Evolutionary conservation across 495 filamentous ascomycete genomes (phyloP).

Genomic region (Hypoxylon subgilvum): DNA sequence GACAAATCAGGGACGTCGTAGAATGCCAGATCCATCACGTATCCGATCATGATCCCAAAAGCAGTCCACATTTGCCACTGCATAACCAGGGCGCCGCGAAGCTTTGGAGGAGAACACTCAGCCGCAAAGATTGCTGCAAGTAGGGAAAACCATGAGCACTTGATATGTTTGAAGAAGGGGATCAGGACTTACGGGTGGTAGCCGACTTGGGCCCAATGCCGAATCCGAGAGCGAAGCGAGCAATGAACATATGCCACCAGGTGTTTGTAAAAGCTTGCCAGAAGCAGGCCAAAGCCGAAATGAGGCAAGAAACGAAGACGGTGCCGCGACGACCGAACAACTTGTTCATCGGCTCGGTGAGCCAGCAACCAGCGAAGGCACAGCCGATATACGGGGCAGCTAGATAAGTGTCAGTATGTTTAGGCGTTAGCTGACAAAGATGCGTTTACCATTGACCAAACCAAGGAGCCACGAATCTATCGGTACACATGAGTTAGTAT

Average conservation of each 20-base stretch:
- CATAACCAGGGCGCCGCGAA: constrained; percentile 71
- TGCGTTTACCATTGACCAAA: constrained; percentile 60
- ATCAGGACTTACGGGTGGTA: constrained; percentile 58
- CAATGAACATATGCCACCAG: constrained; percentile 77
- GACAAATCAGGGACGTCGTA: constrained; percentile 62
- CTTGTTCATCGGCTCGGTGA: constrained; percentile 80
- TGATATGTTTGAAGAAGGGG: neutral
- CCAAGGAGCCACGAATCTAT: constrained; percentile 69
- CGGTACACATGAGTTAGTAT: constrained; percentile 11
- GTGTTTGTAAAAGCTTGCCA: constrained; percentile 77
- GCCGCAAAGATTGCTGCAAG: constrained; percentile 67
- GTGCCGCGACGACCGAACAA: constrained; percentile 81
- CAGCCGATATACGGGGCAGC: constrained; percentile 74
- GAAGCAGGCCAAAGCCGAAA: constrained; percentile 68
- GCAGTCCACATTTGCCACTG: constrained; percentile 91
- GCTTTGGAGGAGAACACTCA: constrained; percentile 72
- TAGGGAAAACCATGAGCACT: neutral
- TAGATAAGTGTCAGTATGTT: constrained; percentile 15
- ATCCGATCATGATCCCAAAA: constrained; percentile 82
- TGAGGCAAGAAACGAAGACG: constrained; percentile 67
- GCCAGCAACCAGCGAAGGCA: constrained; percentile 80
- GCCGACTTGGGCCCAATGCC: constrained; percentile 83
- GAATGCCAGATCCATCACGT: constrained; percentile 74
- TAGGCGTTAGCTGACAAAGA: constrained; percentile 29
- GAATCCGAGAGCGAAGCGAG: constrained; percentile 73